Base-by-base conservation (phyloP, 352 stramenopile genomes). In the Halophytophthora polymorphica region DNA sequence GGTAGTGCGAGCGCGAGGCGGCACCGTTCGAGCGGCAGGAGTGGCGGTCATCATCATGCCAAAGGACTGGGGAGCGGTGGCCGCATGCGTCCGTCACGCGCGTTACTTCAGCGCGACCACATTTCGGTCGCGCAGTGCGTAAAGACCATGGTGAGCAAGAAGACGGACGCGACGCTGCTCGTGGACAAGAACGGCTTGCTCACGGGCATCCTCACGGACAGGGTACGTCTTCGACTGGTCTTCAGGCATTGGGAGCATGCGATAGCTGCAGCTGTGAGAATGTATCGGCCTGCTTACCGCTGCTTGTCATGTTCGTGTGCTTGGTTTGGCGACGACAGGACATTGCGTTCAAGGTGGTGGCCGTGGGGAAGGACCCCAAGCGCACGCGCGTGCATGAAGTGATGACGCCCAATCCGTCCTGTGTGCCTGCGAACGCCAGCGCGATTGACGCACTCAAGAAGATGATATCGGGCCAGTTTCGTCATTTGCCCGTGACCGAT, bases 381-480 rank as follows among this genome's bases (percentile, higher is more conserved):
- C 67, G 62, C 6, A 97, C 89, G 29, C 65, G 69, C 33, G 90
- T 97, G 15, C 63, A 73, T 25, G 73, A 91, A 33, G 86, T 99
- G 21, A 99, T 99, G 95, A 98, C 96, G 13, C 68, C 80, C 6
- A 96, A 98, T 63, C 95, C 94, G 41, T 96, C 96, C 17, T 98
- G 93, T 48, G 96, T 99, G 15, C 73, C 77, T 15, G 85, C 88
- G 45, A 88, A 91, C 50, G 94, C 96, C 47, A 89, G 84, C 36
- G 96, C 95, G 6, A 97, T 98, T 53, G 96, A 99, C 56, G 96
- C 96, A 7, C 78, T 99, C 19, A 90, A 96, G 44, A 97, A 90
- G 34, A 99, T 99, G 97, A 87, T 98, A 23, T 95, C 96, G 40
- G 85, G 85, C 3, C 81, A 93, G 40, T 99, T 99, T 55, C 90